Base-by-base conservation (phyloP, 306 rosid species). In the Cercis canadensis region DNA sequence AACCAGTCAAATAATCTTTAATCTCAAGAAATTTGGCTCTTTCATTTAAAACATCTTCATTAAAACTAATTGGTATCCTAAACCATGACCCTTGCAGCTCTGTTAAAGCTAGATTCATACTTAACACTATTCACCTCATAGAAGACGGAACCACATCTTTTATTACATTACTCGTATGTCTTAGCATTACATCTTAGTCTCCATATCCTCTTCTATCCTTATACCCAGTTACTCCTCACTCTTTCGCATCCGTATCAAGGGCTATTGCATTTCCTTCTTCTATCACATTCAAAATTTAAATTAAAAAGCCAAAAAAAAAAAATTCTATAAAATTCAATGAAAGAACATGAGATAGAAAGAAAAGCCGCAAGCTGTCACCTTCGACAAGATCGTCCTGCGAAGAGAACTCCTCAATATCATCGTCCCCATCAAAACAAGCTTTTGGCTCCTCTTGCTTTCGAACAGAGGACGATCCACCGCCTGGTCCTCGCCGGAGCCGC, bases 341-440 rank as follows among this genome's bases (percentile, higher is more conserved):
- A 45, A 64, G 15, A 29, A 45, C 8, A 32, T 6, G 57, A 31
- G 55, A 55, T 5, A 15, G 33, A 21, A 40, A 36, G 54, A 41
- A 34, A 55, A 14, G 43, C 33, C 8, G 12, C 17, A 33, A 64
- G 1, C 62, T 31, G 40, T 34, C 47, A 80, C 93, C 89, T 68
- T 29, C 67, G 39, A 67, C 8, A 55, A 53, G 70, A 53, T 85
- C 80, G 0, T 92, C 94, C 69, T 78, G 75, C 0, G 90, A 83
- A n/a, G 96, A 89, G 83, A 92, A 89, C 14, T 89, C 92, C 65
- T 89, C 94, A 37, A 92, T 92, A 21, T 91, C 96, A 6, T 88
- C 97, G 11, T 89, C 94, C 13, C 13, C 75, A 4, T 68, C 65
- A 18, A 65, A 34, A 36, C 17, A 57, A 37, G 67, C 43, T 51